Evolutionary conservation across 768 basidiomycete genomes (phyloP).

Genomic region (Epithele typhae): DNA sequence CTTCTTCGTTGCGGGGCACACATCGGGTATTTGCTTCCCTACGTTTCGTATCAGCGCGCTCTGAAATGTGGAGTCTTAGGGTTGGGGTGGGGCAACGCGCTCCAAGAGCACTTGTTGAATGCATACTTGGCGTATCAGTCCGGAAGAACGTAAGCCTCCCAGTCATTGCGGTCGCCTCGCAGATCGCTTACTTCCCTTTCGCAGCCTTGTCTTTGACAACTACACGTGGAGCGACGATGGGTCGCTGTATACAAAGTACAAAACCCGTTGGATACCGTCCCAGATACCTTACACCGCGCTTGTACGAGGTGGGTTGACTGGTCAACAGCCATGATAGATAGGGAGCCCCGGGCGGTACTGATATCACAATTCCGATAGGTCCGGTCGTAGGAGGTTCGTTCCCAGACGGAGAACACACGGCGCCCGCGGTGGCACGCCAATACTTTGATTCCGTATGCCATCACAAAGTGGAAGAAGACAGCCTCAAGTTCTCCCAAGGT

Average conservation of each 20-base stretch:
- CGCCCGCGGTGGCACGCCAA: constrained; percentile 5
- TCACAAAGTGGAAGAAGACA: not conserved
- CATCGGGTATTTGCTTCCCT: no score
- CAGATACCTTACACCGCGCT: constrained; percentile 8
- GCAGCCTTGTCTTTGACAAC: constrained; percentile 8
- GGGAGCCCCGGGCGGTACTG: no score
- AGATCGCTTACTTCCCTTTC: no score
- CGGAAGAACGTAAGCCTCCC: not conserved
- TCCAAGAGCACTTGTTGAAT: constrained; percentile 7
- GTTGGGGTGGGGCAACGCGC: constrained; percentile 9
- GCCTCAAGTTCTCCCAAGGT: not conserved
- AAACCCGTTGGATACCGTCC: constrained; percentile 5
- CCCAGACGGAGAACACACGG: not conserved
- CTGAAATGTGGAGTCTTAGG: no score
- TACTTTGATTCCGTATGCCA: constrained; percentile 12
- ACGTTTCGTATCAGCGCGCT: no score
- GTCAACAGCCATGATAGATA: no score
- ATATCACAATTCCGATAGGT: not conserved
- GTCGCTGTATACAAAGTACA: constrained; percentile 1
- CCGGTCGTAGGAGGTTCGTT: constrained; percentile 10
- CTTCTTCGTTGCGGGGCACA: constrained; percentile 6
- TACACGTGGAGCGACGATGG: constrained; percentile 11
- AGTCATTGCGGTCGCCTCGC: not conserved
- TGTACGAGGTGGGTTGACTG: constrained; percentile 13
- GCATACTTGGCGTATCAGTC: constrained; percentile 3